Conservation (phyloP, 2,329 filamentous ascomycete species). For the Aureobasidium sp. region DNA sequence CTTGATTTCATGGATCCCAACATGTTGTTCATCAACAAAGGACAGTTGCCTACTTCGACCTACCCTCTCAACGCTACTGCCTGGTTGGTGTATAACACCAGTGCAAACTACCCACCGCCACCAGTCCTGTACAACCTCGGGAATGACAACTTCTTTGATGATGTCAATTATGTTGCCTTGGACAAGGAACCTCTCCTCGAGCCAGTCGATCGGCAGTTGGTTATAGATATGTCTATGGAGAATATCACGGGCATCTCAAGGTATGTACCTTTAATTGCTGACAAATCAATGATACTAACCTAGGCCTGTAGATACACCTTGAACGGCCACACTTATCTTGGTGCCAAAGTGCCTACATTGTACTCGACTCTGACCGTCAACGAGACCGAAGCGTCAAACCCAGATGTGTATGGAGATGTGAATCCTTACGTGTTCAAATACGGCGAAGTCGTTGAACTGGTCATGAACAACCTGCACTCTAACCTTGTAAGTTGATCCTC, state of each 20-base stretch:
- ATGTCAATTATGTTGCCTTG: slow-evolving; percentile 61
- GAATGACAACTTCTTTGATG: slow-evolving; percentile 63
- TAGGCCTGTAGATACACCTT: slow-evolving; percentile 23
- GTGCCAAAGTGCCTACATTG: slow-evolving; percentile 69
- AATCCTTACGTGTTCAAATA: slow-evolving; percentile 46
- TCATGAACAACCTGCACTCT: slow-evolving; percentile 45
- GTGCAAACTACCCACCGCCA: slow-evolving; percentile 30
- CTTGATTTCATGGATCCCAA: slow-evolving; percentile 58
- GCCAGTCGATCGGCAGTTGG: slow-evolving; percentile 53
- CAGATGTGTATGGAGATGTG: slow-evolving; percentile 42
- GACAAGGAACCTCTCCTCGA: slow-evolving; percentile 57
- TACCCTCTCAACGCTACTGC: slow-evolving; percentile 57
- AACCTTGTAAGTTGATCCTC: slow-evolving; percentile 22
- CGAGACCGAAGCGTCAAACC: slow-evolving; percentile 42
- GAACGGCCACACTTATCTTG: slow-evolving; percentile 69
- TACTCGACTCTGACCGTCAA: slow-evolving; percentile 64
- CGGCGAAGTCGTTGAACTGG: slow-evolving; percentile 17
- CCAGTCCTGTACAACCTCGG: slow-evolving; percentile 49
- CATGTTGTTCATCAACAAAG: slow-evolving; percentile 44
- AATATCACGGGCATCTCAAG: slow-evolving; percentile 56
- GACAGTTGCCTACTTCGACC: slow-evolving; percentile 38
- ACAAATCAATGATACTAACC: neutral
- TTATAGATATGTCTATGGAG: slow-evolving; percentile 46
- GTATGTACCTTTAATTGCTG: slow-evolving; percentile 36
- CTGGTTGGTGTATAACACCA: slow-evolving; percentile 49